These are phyloP conservation scores for Pleurozium schreberi DNA, from an alignment of 225 moss, liverwort and hornwort genomes.

Conservation along the genomic window DNA sequence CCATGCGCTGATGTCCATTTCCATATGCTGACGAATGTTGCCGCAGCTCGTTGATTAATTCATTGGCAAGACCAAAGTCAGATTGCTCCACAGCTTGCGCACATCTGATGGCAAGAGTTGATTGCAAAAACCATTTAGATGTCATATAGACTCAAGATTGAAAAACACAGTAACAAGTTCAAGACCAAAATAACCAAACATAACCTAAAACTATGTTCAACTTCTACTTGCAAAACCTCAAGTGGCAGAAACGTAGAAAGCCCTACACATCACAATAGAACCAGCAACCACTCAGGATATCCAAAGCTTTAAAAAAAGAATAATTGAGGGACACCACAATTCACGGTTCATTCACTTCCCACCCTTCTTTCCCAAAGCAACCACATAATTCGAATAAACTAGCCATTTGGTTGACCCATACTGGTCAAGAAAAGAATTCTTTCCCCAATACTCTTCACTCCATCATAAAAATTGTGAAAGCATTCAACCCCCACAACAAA, in stretches of 20 bases:
- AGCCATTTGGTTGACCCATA: background rate
- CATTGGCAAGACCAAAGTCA: slow-evolving; percentile 16
- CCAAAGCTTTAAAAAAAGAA: no score
- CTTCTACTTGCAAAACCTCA: background rate
- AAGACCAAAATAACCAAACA: background rate
- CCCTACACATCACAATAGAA: no score
- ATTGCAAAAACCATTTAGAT: background rate
- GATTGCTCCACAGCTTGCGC: slow-evolving; percentile 35
- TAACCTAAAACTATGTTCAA: background rate
- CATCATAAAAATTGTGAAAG: background rate
- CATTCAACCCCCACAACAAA: background rate
- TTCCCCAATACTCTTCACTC: background rate
- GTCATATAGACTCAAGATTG: background rate
- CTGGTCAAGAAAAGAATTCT: background rate
- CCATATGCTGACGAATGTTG: slow-evolving; percentile 49
- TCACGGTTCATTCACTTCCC: background rate
- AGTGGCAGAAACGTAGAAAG: background rate
- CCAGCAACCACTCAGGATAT: no score
- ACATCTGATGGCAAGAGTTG: slow-evolving; percentile 13
- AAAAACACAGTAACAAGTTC: background rate
- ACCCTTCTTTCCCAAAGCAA: background rate
- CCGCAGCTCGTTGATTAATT: slow-evolving; percentile 29
- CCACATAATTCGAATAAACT: background rate
- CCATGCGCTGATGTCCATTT: slow-evolving; percentile 55
- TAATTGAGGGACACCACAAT: no score